Conservation (phyloP, 257 asterid genomes). For the Ocimum tenuiflorum region DNA sequence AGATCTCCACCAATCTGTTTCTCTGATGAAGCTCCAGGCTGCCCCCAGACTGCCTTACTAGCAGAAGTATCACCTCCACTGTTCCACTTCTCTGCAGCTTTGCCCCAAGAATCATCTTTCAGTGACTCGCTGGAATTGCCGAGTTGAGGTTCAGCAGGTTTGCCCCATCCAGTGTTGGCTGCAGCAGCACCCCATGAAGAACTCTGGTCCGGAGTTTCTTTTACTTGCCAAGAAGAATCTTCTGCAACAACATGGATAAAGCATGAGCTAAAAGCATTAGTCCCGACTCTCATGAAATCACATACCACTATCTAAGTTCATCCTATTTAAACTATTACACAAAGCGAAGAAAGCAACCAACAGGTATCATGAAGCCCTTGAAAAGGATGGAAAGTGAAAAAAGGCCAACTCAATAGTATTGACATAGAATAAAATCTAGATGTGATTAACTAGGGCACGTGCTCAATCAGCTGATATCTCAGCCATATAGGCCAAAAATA, state of each 20-base stretch:
- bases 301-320: not conserved
- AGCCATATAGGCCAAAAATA: conserved; percentile 9
- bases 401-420: conserved; percentile 7
- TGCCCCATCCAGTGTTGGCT: conserved; percentile 58
- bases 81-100: conserved; percentile 37
- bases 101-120: conserved; percentile 49
- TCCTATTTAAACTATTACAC: not conserved
- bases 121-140: conserved; percentile 21
- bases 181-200: conserved; percentile 69
- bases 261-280: not conserved
- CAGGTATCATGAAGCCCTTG: conserved; percentile 1
- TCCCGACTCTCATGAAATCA: not conserved
- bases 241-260: conserved; percentile 26
- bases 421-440: not conserved
- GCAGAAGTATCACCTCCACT: conserved; percentile 33
- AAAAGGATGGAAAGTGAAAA: conserved; percentile 1
- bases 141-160: conserved; percentile 32
- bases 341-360: not conserved
- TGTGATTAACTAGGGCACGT: conserved; percentile 11
- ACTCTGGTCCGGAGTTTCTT: conserved; percentile 36
- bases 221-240: conserved; percentile 54
- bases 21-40: conserved; percentile 33
- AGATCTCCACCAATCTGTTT: conserved; percentile 32
- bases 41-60: conserved; percentile 40
- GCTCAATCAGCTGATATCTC: conserved; percentile 4